phyloP scores from a whole-genome alignment of 495 filamentous ascomycete genomes.

The Xylaria bambusicola region DNA sequence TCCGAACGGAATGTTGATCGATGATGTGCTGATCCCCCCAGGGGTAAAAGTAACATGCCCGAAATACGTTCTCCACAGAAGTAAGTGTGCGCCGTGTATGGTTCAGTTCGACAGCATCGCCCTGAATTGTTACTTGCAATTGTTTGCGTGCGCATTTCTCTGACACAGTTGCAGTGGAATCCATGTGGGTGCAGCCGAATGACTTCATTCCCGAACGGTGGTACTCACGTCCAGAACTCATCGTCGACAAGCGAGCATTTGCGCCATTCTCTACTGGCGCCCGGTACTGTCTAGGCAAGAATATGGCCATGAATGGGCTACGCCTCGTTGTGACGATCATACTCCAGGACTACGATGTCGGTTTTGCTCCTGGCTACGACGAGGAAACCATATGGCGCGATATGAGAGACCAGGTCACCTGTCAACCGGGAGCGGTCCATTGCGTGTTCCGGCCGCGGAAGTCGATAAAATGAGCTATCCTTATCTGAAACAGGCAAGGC shows the following conservation, averaged over 20 bases:
- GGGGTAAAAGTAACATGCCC: conserved; percentile 21
- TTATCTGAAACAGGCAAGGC: neutral
- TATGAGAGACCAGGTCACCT: conserved; percentile 24
- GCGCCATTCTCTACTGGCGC: conserved; percentile 51
- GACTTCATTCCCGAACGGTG: conserved; percentile 62
- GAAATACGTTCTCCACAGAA: conserved; percentile 22
- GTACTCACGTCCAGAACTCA: conserved; percentile 46
- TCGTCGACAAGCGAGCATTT: conserved; percentile 49
- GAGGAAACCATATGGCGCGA: conserved; percentile 23
- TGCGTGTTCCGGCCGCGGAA: conserved; percentile 13
- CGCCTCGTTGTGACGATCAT: conserved; percentile 40
- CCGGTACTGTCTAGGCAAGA: conserved; percentile 38
- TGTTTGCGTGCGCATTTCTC: neutral
- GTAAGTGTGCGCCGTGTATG: conserved; percentile 11
- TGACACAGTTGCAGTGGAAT: conserved; percentile 32
- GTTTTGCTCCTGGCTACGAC: conserved; percentile 27
- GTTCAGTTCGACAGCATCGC: too few species aligned
- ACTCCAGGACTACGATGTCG: conserved; percentile 43
- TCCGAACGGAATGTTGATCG: conserved; percentile 18
- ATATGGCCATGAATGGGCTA: conserved; percentile 42
- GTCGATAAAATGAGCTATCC: neutral
- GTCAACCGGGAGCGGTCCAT: conserved; percentile 21
- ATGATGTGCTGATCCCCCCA: conserved; percentile 19
- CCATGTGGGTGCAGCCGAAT: conserved; percentile 37
- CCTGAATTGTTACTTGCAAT: neutral